Base-by-base conservation (phyloP, 2,329 filamentous ascomycete species). In the Penicillium sp. region DNA sequence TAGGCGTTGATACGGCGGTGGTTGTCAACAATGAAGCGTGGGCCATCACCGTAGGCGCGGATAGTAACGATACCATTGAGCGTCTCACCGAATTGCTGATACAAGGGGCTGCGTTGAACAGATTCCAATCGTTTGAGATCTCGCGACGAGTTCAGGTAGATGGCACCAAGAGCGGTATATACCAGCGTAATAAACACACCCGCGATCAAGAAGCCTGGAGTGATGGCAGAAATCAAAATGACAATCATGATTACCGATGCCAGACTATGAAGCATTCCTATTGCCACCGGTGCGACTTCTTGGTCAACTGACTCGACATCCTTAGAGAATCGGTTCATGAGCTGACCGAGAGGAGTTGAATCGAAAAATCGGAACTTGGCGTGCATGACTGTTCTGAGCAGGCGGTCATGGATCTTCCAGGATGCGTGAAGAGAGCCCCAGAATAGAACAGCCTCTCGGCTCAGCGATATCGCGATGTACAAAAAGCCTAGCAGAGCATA, bases 301-400 rank as follows among this genome's bases (percentile, higher is more conserved):
- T 99, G 94, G 64, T 99, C 94, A 18, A 99, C 83, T 10, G 92
- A 87, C 72, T 99, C 92, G 13, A 99, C 84, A 71, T 99, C 94
- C 75, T 97, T 97, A 71, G 93, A 97, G 77, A 99, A 99, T 18
- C 94, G 87, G 75, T 99, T 99, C 88, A 97, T 97, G 67, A 99
- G 82, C 74, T 97, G 93, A 11, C 94, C 94, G 0, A 97, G 83
- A 2, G 94, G 94, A 0, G 94, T 99, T 1, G 93, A 89, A 68
- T 99, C 94, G 68, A 99, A 99, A 78, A 99, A 99, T 70, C 90
- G 92, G 81, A 99, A 97, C 71, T 92, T 93, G 26, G 94, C 94
- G 62, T 92, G 87, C 13, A 91, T 89, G 21, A 99, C 86, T 1
- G 89, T 82, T 24, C 84, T 81, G 71, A 99, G 88, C 51, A 99